These are phyloP conservation scores for Plectosphaerella plurivora DNA, from an alignment of 2,329 filamentous ascomycete species.

Conservation along the genomic window DNA sequence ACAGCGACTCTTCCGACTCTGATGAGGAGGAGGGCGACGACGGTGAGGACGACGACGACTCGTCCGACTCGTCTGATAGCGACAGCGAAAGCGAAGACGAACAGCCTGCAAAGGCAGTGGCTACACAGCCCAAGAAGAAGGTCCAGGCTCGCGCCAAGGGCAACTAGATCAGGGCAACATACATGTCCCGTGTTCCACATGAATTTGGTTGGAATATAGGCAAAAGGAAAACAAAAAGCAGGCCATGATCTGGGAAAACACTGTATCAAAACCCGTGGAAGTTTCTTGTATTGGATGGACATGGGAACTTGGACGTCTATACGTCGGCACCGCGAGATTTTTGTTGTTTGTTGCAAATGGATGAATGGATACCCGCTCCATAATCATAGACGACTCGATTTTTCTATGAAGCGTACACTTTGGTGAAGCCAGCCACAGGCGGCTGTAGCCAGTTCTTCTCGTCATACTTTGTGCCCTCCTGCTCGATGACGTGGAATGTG, in stretches of 20 bases:
- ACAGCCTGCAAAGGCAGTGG: not conserved
- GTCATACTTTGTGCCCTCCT: conserved; percentile 70
- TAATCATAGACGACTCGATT: not conserved
- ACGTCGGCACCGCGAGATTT: too few relatives aligned
- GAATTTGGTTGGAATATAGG: too few relatives aligned
- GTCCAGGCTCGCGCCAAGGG: not conserved
- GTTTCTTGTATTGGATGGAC: too few relatives aligned
- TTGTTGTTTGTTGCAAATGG: not conserved
- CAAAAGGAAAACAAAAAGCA: too few relatives aligned
- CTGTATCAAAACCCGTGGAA: too few relatives aligned
- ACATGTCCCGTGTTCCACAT: too few relatives aligned
- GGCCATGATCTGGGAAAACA: too few relatives aligned
- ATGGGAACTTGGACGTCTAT: too few relatives aligned
- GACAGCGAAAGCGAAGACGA: conserved; percentile 2
- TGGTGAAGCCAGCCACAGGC: conserved; percentile 73
- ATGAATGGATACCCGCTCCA: conserved; percentile 9
- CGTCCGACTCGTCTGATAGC: conserved; percentile 18
- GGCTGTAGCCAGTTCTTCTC: conserved; percentile 91
- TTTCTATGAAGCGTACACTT: conserved; percentile 38
- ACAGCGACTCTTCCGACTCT: conserved; percentile 37
- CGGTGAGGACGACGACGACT: conserved; percentile 23
- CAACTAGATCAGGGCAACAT: too few relatives aligned
- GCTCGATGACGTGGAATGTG: conserved; percentile 96
- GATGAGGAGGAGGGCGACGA: conserved; percentile 25
- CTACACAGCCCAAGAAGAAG: conserved; percentile 8